phyloP scores from a whole-genome alignment of 768 basidiomycete species.

The Panellus pusillus region DNA sequence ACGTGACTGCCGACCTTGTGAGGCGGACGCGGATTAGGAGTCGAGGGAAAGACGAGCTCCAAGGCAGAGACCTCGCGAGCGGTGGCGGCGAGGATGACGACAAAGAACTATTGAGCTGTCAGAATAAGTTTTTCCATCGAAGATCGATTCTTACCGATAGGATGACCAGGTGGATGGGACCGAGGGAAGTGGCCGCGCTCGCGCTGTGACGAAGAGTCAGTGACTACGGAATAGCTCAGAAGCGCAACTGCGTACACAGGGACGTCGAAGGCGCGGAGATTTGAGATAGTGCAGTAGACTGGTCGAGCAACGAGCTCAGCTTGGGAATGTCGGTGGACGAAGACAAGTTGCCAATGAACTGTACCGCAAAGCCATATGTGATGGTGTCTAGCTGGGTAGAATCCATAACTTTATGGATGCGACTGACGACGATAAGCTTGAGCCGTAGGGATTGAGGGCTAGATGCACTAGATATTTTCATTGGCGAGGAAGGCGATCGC shows the following conservation, averaged over 20 bases:
- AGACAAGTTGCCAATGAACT: constrained; percentile 30
- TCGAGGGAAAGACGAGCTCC: constrained; percentile 30
- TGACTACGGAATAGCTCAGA: not conserved
- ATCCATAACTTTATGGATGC: constrained; percentile 20
- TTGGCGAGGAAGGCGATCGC: constrained; percentile 54
- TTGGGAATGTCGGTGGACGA: constrained; percentile 29
- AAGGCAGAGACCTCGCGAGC: constrained; percentile 40
- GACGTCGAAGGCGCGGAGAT: constrained; percentile 57
- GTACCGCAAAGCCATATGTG: constrained; percentile 33
- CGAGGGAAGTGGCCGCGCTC: constrained; percentile 51
- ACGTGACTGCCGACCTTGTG: constrained; percentile 29
- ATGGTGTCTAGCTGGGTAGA: constrained; percentile 37
- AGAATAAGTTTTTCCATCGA: no score
- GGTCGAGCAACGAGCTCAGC: constrained; percentile 50
- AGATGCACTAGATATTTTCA: constrained; percentile 58
- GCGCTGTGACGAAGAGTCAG: constrained; percentile 34
- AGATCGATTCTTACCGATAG: constrained; percentile 26
- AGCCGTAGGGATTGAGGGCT: not conserved
- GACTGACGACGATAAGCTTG: not conserved
- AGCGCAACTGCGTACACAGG: constrained; percentile 45
- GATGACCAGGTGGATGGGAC: constrained; percentile 53
- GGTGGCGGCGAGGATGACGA: constrained; percentile 27
- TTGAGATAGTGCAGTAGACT: constrained; percentile 46
- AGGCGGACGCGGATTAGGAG: constrained; percentile 36
- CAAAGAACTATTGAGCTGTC: not conserved